phyloP scores from a whole-genome alignment of 768 basidiomycete species.

The Boletellus emodensis region DNA sequence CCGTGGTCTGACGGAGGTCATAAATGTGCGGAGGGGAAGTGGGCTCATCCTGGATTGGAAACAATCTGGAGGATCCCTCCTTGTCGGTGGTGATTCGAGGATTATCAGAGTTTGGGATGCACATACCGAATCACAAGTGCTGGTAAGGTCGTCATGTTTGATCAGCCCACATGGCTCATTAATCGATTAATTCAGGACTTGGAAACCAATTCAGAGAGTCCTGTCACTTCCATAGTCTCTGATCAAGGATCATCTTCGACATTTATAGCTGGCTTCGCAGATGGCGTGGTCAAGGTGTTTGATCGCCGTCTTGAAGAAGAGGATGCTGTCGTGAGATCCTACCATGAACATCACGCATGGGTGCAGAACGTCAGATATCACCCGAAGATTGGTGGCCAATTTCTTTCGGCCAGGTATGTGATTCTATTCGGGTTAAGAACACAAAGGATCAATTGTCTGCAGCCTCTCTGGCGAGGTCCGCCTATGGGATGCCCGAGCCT shows the following conservation, averaged over 20 bases:
- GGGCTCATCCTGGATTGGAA: slow-evolving; percentile 94
- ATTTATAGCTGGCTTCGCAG: slow-evolving; percentile 89
- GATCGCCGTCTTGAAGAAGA: slow-evolving; percentile 86
- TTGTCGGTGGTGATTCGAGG: slow-evolving; percentile 90
- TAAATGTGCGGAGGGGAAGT: slow-evolving; percentile 69
- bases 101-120: slow-evolving; percentile 95
- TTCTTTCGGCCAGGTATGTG: slow-evolving; percentile 81
- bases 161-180: background rate
- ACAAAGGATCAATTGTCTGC: background rate
- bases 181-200: slow-evolving; percentile 57
- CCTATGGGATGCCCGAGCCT: slow-evolving; percentile 82
- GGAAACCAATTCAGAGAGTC: slow-evolving; percentile 85
- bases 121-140: slow-evolving; percentile 72
- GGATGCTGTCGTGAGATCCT: slow-evolving; percentile 76
- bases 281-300: slow-evolving; percentile 85
- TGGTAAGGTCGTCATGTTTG: slow-evolving; percentile 45
- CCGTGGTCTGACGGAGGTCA: slow-evolving; percentile 77
- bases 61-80: slow-evolving; percentile 75
- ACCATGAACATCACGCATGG: slow-evolving; percentile 79
- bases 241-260: slow-evolving; percentile 73
- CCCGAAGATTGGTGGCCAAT: slow-evolving; percentile 59
- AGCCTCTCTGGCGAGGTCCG: slow-evolving; percentile 89
- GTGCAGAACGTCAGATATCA: slow-evolving; percentile 89
- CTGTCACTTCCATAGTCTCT: slow-evolving; percentile 79
- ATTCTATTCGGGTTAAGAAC: background rate